Conservation (phyloP, 202 grass and related monocot genomes). For the Brachypodium distachyon region DNA sequence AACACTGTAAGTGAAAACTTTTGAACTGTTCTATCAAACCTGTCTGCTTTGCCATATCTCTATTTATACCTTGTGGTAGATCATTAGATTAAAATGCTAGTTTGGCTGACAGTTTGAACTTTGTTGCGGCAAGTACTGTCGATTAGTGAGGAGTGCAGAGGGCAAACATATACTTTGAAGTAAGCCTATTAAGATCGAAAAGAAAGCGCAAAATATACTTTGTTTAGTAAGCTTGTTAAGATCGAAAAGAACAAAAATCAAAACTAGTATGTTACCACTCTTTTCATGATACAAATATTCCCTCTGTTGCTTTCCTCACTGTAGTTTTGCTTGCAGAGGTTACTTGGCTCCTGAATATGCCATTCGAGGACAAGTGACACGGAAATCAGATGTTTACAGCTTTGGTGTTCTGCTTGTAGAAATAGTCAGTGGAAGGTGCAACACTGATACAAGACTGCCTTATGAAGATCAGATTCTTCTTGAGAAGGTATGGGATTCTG, state of each 20-base stretch:
- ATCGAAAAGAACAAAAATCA: not conserved
- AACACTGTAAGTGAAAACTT: slow-evolving; percentile 53
- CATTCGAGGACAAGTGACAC: slow-evolving; percentile 84
- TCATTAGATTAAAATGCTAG: not conserved
- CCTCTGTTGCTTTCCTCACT: not conserved
- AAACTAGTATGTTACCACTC: not conserved
- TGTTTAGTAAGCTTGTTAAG: not conserved
- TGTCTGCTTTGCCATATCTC: not conserved
- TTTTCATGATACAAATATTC: not conserved
- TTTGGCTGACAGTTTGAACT: not conserved
- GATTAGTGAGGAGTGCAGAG: too few relatives aligned
- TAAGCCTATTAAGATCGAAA: not conserved
- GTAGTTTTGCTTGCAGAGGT: slow-evolving; percentile 47
- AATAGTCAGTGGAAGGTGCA: slow-evolving; percentile 76
- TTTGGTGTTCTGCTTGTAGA: slow-evolving; percentile 85
- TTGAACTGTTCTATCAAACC: not conserved
- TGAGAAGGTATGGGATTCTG: slow-evolving; percentile 46
- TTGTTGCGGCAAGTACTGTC: not conserved
- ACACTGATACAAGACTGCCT: slow-evolving; percentile 70
- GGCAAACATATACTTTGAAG: not conserved
- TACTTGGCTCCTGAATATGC: slow-evolving; percentile 97
- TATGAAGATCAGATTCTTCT: slow-evolving; percentile 80
- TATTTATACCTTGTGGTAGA: not conserved
- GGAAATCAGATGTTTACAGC: slow-evolving; percentile 95
- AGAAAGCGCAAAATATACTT: not conserved